Conservation (phyloP, 2,329 filamentous ascomycete genomes). For the Aureobasidium pullulans region DNA sequence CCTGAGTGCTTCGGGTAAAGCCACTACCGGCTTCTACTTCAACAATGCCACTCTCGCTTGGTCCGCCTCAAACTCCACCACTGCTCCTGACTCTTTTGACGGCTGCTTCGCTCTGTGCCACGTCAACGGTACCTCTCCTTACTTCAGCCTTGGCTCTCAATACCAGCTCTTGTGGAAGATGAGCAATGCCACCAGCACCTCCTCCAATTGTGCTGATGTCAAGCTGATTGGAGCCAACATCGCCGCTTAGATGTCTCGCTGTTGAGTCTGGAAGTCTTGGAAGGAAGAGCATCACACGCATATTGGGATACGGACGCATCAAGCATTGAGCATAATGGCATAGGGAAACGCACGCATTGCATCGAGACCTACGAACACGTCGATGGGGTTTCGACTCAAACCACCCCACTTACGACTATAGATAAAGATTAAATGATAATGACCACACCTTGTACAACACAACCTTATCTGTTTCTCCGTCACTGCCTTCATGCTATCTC, state of each 20-base stretch:
- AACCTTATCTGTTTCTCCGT: no score
- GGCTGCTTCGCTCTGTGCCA: slow-evolving; percentile 6
- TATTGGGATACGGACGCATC: background rate
- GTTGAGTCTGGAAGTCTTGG: background rate
- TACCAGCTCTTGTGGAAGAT: slow-evolving; percentile 11
- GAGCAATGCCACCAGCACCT: background rate
- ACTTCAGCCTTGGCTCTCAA: slow-evolving; percentile 6
- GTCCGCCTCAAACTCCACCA: background rate
- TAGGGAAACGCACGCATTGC: background rate
- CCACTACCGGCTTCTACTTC: slow-evolving; percentile 10
- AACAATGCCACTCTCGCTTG: background rate
- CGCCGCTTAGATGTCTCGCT: background rate
- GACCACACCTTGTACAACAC: background rate
- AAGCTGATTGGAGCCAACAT: slow-evolving; percentile 3
- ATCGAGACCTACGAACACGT: background rate
- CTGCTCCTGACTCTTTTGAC: background rate
- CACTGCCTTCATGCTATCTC: no score
- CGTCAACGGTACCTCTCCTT: slow-evolving; percentile 11
- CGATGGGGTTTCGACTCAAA: background rate
- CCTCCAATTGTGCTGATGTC: slow-evolving; percentile 6
- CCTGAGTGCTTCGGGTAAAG: background rate
- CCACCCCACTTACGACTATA: background rate
- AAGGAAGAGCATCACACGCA: background rate
- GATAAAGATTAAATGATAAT: slow-evolving; percentile 8
- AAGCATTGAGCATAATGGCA: background rate